Conservation (phyloP, 1,284 basidiomycete genomes). For the Stygiomarasmius scandens region DNA sequence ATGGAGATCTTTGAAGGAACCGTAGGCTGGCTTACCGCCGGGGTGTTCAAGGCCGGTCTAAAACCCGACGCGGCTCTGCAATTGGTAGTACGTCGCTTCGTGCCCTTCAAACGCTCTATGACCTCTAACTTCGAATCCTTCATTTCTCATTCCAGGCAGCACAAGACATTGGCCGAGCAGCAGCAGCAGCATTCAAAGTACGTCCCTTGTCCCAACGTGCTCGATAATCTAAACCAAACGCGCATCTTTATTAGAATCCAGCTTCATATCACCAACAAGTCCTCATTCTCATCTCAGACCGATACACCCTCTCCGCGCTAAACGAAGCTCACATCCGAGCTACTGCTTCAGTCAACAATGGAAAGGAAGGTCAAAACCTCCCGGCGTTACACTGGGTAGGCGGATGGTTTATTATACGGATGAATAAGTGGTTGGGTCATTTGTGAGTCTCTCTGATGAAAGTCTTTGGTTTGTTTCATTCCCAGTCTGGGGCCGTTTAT, state of each 20-base stretch:
- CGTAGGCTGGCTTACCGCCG: slow-evolving; percentile 36
- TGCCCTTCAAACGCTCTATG: too few species aligned
- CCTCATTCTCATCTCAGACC: too few species aligned
- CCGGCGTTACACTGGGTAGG: too few species aligned
- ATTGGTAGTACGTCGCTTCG: slow-evolving; percentile 40
- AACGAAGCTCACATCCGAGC: neutral
- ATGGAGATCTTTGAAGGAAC: slow-evolving; percentile 46
- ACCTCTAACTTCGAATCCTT: neutral
- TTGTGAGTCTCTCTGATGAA: too few species aligned
- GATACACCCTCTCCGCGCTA: neutral
- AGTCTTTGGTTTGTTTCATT: too few species aligned
- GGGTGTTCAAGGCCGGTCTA: slow-evolving; percentile 36
- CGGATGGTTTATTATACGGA: too few species aligned
- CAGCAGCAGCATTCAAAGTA: slow-evolving; percentile 36
- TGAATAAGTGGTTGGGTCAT: too few species aligned
- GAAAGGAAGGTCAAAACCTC: too few species aligned
- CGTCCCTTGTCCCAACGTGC: neutral
- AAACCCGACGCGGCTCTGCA: slow-evolving; percentile 35
- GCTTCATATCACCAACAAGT: slow-evolving; percentile 22
- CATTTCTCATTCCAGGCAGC: slow-evolving; percentile 24
- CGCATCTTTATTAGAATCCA: slow-evolving; percentile 23
- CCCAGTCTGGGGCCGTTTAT: too few species aligned
- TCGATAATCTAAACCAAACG: slow-evolving; percentile 22
- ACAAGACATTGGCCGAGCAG: slow-evolving; percentile 41
- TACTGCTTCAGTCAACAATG: too few species aligned